phyloP scores from a whole-genome alignment of 1,284 basidiomycete genomes.

The Tilletiaria anomala region DNA sequence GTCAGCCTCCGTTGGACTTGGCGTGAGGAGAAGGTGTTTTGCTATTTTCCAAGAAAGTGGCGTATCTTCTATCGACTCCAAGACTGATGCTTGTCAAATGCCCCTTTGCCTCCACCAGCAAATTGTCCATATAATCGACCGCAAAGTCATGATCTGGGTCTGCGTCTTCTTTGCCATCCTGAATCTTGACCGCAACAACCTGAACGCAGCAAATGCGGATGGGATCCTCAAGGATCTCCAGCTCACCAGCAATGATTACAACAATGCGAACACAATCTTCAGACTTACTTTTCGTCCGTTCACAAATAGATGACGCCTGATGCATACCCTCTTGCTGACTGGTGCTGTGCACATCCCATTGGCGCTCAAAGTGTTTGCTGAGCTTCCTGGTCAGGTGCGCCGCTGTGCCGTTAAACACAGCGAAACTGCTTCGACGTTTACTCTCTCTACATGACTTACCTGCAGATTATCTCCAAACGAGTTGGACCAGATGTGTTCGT shows the following conservation, averaged over 20 bases:
- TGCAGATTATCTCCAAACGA: constrained; percentile 55
- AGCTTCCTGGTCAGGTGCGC: constrained; percentile 51
- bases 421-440: too few species aligned
- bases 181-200: constrained; percentile 43
- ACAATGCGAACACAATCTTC: constrained; percentile 52
- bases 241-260: constrained; percentile 50
- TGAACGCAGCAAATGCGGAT: constrained; percentile 53
- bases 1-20: constrained; percentile 55
- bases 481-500: constrained; percentile 60
- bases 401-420: too few species aligned
- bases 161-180: constrained; percentile 31
- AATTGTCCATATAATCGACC: constrained; percentile 51
- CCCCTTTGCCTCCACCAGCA: constrained; percentile 38
- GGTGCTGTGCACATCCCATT: constrained; percentile 14
- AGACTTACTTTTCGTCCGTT: constrained; percentile 42
- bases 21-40: constrained; percentile 48
- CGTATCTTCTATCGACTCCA: constrained; percentile 12
- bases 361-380: too few species aligned
- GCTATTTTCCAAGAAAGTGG: constrained; percentile 18
- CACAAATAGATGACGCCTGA: too few species aligned
- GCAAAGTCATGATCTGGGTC: constrained; percentile 47
- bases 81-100: constrained; percentile 2
- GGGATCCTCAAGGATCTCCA: constrained; percentile 52
- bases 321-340: too few species aligned
- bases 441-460: too few species aligned